Evolutionary conservation across 805 yeast species (phyloP).

Genomic region (Cyberlindnera americana): DNA sequence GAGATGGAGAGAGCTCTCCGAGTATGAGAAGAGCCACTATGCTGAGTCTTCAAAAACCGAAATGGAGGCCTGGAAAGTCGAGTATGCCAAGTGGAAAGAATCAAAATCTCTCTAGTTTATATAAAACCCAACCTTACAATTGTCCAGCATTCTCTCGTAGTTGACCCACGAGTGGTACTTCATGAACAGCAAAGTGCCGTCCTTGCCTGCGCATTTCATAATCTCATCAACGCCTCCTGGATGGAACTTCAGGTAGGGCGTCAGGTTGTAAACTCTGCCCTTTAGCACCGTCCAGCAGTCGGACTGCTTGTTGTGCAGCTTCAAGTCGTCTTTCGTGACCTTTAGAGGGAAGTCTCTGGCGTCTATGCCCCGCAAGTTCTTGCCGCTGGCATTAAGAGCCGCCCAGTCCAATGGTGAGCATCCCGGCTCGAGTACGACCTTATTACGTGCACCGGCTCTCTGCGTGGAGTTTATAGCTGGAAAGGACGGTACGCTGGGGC

Average conservation of each 20-base stretch:
- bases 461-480: slow-evolving; percentile 21
- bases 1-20: slow-evolving; percentile 80
- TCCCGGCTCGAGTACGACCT: slow-evolving; percentile 70
- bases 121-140: slow-evolving; percentile 66
- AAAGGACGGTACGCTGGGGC: too few relatives aligned
- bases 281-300: slow-evolving; percentile 87
- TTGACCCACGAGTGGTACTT: slow-evolving; percentile 81
- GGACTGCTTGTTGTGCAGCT: slow-evolving; percentile 49
- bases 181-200: slow-evolving; percentile 73
- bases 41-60: slow-evolving; percentile 17
- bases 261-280: slow-evolving; percentile 81
- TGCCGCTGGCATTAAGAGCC: slow-evolving; percentile 42
- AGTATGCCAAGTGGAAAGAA: slow-evolving; percentile 37
- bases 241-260: slow-evolving; percentile 79
- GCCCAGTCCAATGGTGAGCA: slow-evolving; percentile 92
- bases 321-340: slow-evolving; percentile 55
- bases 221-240: slow-evolving; percentile 89
- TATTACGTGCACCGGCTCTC: slow-evolving; percentile 34
- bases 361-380: slow-evolving; percentile 50
- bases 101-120: slow-evolving; percentile 16
- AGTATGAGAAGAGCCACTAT: slow-evolving; percentile 61
- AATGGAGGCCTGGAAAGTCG: slow-evolving; percentile 33
- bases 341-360: slow-evolving; percentile 53
- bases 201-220: slow-evolving; percentile 76
- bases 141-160: slow-evolving; percentile 73